Evolutionary conservation across 73 alveolate species (phyloP), one percentile per base, ranked within the genome.

Genomic region (Paramecium sonneborni): DNA sequence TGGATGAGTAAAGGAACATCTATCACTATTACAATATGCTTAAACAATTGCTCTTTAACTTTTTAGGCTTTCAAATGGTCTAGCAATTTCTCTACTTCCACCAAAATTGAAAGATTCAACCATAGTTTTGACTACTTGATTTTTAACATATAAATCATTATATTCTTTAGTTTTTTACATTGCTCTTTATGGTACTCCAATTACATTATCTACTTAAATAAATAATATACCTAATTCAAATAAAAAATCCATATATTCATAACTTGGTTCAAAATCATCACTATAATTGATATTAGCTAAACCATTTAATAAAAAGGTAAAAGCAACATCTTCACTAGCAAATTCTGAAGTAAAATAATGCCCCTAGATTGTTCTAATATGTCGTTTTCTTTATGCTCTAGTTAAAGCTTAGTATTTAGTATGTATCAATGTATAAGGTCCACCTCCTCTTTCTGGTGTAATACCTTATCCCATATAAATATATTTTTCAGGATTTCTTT

Each of bases 381-480:
- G 90, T 23, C 70, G 32, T 62, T 79, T 79, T 1, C 90, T 32
- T 24, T 79, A 18, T 24, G 90, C 90, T 44, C 72, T 79, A 11
- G 90, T 79, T 41, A 79, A 46, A 7, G 90, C 44, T 44, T 79
- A 30, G 41, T 79, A 79, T 79, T 79, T 79, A 1, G 90, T 41
- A 43, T 79, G 90, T 14, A 79, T 79, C 43, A 79, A 44, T 26
- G 46, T 62, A 20, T 79, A 79, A 1, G 90, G 90, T 38, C 90
- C 90, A 14, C 90, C 90, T 41, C 90, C 90, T 79, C 90, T 79
- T 46, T 79, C 90, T 79, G 90, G 90, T 3, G 90, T 79, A 10
- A 79, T 79, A 5, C 90, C 90, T 18, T 79, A 79, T 3, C 90
- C 90, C 69, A 79, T 39, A 43, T 79, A 79, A 43, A 79, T 79